phyloP scores from a whole-genome alignment of 192 early-diverging fungal genomes.

The Geranomyces michiganensis region DNA sequence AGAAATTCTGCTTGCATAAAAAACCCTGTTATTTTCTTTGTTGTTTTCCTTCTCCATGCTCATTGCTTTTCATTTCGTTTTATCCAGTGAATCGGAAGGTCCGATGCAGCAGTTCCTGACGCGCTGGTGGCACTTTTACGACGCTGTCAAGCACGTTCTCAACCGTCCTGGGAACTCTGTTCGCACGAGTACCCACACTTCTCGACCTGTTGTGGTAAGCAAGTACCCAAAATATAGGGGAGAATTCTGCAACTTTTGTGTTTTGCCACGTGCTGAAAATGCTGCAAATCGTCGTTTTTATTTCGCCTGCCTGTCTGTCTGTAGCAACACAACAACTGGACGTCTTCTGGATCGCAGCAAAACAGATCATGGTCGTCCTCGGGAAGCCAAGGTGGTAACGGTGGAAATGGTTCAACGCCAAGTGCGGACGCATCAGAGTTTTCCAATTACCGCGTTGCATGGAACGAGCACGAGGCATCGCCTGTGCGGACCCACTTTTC shows the following conservation, averaged over 20 bases:
- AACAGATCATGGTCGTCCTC: background rate
- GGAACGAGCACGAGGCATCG: slow-evolving; percentile 33
- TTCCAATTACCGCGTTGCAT: slow-evolving; percentile 36
- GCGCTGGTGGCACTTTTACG: slow-evolving; percentile 35
- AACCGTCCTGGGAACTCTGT: background rate
- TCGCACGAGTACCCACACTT: background rate
- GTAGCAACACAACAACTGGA: slow-evolving; percentile 17
- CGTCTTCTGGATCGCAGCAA: background rate
- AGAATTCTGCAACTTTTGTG: too few relatives aligned
- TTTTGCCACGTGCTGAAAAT: too few relatives aligned
- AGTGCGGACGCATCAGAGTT: slow-evolving; percentile 22
- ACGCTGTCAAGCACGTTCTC: slow-evolving; percentile 25
- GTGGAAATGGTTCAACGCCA: background rate
- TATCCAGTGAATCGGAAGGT: background rate
- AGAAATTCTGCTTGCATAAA: background rate
- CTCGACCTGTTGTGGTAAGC: background rate
- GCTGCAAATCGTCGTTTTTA: too few relatives aligned
- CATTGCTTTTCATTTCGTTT: too few relatives aligned
- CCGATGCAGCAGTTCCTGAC: slow-evolving; percentile 20
- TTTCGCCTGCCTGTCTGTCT: background rate
- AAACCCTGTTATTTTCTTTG: background rate
- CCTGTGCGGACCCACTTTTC: slow-evolving; percentile 6
- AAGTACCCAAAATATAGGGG: too few relatives aligned
- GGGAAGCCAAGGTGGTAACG: background rate
- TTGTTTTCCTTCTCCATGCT: background rate